A percentile compares a stretch with the other conserved stretches of the same genome.
Conservation (phyloP, 176 grass and related monocot genomes). For the Carex cristatella region DNA sequence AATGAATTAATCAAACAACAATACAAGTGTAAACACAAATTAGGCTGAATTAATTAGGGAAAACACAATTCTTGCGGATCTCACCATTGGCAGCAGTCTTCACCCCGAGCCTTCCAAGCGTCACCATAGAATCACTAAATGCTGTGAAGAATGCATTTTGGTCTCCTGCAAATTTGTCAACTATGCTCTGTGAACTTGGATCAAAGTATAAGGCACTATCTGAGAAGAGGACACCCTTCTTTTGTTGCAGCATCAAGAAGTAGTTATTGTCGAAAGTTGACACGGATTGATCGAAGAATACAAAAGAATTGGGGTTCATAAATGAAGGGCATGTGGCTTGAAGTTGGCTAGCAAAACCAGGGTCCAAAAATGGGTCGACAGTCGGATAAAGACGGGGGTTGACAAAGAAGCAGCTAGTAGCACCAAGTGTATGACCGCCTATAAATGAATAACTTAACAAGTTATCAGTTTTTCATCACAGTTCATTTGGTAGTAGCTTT, state of each 20-base stretch:
- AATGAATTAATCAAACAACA: background rate
- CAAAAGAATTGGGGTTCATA: constrained; percentile 28
- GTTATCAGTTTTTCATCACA: too few relatives aligned
- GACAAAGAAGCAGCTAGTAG: constrained; percentile 62
- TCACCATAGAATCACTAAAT: constrained; percentile 56
- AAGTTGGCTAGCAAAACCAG: constrained; percentile 40
- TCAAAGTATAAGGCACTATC: constrained; percentile 46
- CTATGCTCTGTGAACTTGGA: constrained; percentile 17
- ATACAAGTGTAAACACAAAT: background rate
- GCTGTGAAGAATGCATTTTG: constrained; percentile 52
- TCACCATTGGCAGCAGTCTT: constrained; percentile 42
- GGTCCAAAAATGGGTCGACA: constrained; percentile 28
- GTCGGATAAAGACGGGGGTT: constrained; percentile 37
- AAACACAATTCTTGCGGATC: constrained; percentile 51
- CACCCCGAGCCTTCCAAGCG: constrained; percentile 45
- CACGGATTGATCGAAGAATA: constrained; percentile 61
- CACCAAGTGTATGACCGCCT: constrained; percentile 68
- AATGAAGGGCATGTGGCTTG: constrained; percentile 35
- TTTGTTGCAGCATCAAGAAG: constrained; percentile 49
- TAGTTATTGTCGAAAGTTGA: constrained; percentile 61
- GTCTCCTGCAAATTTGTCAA: constrained; percentile 34
- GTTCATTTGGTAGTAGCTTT: background rate
- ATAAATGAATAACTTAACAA: background rate
- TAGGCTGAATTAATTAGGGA: background rate
- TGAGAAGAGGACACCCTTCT: constrained; percentile 48